These are phyloP conservation scores for Solanum hybrid DNA, from an alignment of 305 asterid species.

Conservation along the genomic window DNA sequence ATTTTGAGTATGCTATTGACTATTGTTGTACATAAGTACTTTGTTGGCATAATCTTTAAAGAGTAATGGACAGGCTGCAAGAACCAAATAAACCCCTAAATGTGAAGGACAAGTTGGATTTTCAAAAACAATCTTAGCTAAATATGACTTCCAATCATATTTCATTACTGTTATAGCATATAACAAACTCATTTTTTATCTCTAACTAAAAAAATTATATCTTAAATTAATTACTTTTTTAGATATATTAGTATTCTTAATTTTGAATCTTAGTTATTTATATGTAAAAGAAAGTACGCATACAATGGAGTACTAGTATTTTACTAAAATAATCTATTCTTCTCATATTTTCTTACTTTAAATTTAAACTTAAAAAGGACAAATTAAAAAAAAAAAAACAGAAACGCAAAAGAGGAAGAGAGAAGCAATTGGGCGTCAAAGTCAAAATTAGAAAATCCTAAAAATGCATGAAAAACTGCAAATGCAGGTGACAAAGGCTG, in stretches of 20 bases:
- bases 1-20: background rate
- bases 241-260: background rate
- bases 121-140: background rate
- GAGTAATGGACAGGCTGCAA: background rate
- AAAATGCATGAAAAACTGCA: constrained; percentile 2
- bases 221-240: background rate
- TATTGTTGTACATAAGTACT: background rate
- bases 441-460: background rate
- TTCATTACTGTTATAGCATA: background rate
- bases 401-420: background rate
- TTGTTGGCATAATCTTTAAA: background rate
- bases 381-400: background rate
- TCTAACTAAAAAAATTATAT: background rate
- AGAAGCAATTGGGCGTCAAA: background rate
- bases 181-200: background rate
- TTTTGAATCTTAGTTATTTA: background rate
- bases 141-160: background rate
- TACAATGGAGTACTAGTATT: background rate
- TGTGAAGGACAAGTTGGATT: background rate
- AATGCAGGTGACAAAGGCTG: constrained; percentile 2
- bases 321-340: background rate
- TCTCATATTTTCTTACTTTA: background rate
- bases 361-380: background rate
- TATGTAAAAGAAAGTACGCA: background rate
- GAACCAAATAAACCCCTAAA: background rate